Conservation (phyloP, 2,329 filamentous ascomycete species). For the Penicillium glabrum region DNA sequence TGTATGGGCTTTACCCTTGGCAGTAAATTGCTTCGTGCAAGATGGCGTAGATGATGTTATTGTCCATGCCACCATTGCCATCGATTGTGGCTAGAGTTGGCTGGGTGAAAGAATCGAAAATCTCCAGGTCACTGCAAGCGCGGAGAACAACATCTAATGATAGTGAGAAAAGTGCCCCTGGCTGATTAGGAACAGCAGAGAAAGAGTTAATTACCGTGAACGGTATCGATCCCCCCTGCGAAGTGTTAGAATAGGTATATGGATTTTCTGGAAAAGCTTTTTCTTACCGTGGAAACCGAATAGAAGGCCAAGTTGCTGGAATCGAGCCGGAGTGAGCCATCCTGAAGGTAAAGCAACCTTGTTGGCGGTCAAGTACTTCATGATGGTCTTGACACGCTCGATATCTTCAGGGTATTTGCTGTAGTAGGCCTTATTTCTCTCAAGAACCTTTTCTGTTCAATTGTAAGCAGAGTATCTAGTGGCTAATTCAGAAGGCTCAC, state of each 20-base stretch:
- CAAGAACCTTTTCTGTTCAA: slow-evolving; percentile 56
- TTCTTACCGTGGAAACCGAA: slow-evolving; percentile 71
- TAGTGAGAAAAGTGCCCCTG: background rate
- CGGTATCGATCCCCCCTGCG: slow-evolving; percentile 64
- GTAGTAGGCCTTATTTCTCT: slow-evolving; percentile 79
- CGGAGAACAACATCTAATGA: slow-evolving; percentile 63
- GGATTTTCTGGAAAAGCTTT: background rate
- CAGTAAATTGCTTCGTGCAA: slow-evolving; percentile 89
- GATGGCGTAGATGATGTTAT: slow-evolving; percentile 77
- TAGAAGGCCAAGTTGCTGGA: slow-evolving; percentile 73
- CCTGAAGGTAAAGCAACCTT: slow-evolving; percentile 69
- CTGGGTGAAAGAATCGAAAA: slow-evolving; percentile 73
- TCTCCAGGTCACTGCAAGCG: slow-evolving; percentile 69
- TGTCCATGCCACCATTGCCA: slow-evolving; percentile 67
- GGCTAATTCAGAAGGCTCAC: slow-evolving; percentile 24
- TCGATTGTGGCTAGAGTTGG: slow-evolving; percentile 71
- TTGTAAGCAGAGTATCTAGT: slow-evolving; percentile 9
- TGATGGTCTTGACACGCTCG: slow-evolving; percentile 64
- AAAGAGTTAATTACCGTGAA: slow-evolving; percentile 57
- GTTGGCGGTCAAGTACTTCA: slow-evolving; percentile 62
- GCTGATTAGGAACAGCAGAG: background rate
- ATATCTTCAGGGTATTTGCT: slow-evolving; percentile 81
- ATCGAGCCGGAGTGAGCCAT: slow-evolving; percentile 67
- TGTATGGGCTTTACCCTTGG: slow-evolving; percentile 51
- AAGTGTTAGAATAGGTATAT: slow-evolving; percentile 8